Conservation (phyloP, 2,329 filamentous ascomycete species). For the Domatiomyces globalis region DNA sequence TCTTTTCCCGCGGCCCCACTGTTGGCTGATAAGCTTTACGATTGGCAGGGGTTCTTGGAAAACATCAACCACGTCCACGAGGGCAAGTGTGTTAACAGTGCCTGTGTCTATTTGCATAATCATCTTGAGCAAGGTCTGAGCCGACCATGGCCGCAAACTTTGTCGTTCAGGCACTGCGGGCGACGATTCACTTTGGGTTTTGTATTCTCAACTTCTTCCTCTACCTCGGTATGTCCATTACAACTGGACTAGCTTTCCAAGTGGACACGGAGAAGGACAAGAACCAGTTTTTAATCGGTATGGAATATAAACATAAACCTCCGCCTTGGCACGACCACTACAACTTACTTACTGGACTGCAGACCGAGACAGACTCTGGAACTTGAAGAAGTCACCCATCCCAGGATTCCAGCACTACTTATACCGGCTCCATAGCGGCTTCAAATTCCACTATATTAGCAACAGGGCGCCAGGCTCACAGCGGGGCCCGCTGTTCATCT, state of each 20-base stretch:
- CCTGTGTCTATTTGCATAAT: not conserved
- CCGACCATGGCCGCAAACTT: not conserved
- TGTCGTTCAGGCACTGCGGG: not conserved
- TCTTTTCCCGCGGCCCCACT: not conserved
- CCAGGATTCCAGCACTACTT: conserved; percentile 38
- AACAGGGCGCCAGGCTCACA: conserved; percentile 23
- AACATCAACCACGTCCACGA: not conserved
- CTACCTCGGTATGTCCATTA: conserved; percentile 22
- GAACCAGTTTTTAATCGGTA: conserved; percentile 29
- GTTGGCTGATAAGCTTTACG: not conserved
- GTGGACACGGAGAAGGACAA: conserved; percentile 26
- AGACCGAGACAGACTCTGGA: conserved; percentile 43
- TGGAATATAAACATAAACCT: conserved; percentile 5
- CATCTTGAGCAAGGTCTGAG: not conserved
- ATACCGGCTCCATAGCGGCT: conserved; percentile 34
- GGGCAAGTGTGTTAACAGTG: not conserved
- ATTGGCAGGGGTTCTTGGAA: not conserved
- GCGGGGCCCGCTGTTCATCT: conserved; percentile 31
- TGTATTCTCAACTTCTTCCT: conserved; percentile 19
- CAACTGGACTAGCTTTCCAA: conserved; percentile 26
- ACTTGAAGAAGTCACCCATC: conserved; percentile 29
- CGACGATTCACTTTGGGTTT: not conserved
- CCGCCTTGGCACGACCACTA: not conserved
- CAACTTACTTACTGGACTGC: not conserved
- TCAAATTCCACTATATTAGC: conserved; percentile 42